Evolutionary conservation across 2,329 filamentous ascomycete genomes (phyloP).

Genomic region (Ophiognomonia clavigignenti-juglandacearum): DNA sequence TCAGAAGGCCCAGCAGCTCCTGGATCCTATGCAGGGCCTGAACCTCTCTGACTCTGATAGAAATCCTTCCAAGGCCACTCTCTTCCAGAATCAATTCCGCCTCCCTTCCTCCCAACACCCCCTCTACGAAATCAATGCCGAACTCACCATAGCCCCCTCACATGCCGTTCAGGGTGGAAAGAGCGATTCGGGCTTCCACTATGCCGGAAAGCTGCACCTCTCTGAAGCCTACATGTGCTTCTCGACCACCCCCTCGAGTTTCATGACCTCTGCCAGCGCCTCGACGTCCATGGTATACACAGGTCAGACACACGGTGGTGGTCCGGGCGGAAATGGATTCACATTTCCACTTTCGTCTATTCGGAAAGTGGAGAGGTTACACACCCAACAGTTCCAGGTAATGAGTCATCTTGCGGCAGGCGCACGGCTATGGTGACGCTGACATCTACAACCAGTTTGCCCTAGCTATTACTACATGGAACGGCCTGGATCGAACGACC

Average conservation of each 20-base stretch:
- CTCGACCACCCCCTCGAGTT: conserved; percentile 87
- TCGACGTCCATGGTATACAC: conserved; percentile 80
- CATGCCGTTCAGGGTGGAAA: conserved; percentile 68
- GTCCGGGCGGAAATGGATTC: conserved; percentile 92
- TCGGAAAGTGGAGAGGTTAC: conserved; percentile 83
- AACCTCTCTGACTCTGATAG: conserved; percentile 69
- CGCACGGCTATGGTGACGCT: conserved; percentile 10
- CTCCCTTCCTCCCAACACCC: conserved; percentile 89
- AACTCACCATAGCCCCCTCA: conserved; percentile 78
- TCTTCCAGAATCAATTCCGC: conserved; percentile 96
- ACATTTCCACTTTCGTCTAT: conserved; percentile 90
- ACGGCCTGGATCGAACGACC: conserved; percentile 58
- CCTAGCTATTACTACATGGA: conserved; percentile 93
- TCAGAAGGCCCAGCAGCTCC: conserved; percentile 91
- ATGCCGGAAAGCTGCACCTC: conserved; percentile 86
- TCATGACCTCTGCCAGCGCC: conserved; percentile 72
- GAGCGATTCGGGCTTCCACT: conserved; percentile 74
- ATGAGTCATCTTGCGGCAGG: background rate
- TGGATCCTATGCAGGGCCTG: conserved; percentile 79
- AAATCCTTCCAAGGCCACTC: conserved; percentile 82
- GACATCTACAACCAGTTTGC: conserved; percentile 59
- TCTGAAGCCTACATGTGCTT: conserved; percentile 96
- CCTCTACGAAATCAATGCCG: conserved; percentile 92
- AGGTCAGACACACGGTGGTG: conserved; percentile 87
- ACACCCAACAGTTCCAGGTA: conserved; percentile 81